Evolutionary conservation across 2,329 filamentous ascomycete species (phyloP), one percentile per base, ranked within the genome.

Genomic region (Phialemoniopsis sp.): DNA sequence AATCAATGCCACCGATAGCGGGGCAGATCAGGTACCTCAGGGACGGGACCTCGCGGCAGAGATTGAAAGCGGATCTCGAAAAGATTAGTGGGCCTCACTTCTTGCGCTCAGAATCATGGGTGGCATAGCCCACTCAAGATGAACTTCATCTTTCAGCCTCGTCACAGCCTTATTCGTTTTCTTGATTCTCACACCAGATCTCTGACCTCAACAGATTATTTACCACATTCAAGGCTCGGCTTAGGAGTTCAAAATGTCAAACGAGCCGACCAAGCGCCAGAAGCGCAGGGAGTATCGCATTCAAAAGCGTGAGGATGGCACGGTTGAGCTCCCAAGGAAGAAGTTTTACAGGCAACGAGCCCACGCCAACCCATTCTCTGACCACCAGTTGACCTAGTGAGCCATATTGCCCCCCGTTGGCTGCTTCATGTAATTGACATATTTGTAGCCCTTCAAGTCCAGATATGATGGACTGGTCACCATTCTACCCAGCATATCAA

Each of bases 311-410:
- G 67, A 76, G 46, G 70, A 76, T 55, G 70, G 64, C 16, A 64
- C 67, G 30, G 65, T 79, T 8, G 75, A 80, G 53, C 67, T 96
- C 53, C 93, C 93, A 9, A 85, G 88, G 65, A 98, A 98, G 73
- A 91, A 87, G 68, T 95, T 93, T 68, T 98, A 95, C 63, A 81
- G 93, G 40, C 93, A 98, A 65, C 80, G 93, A 62, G 93, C 93
- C 29, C 93, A 98, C 67, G 93, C 93, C 46, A 98, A 98, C 68
- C 90, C 91, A 7, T 98, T 98, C 67, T 96, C 91, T 3, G 93
- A 98, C 56, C 93, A 98, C 69, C 72, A 79, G 42, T 72, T 98
- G 58, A 74, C 76, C 54, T 98, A 98, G 93, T 61, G 39, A 51
- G 50, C n/a, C n/a, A n/a, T n/a, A n/a, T 47, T 26, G 21, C 21